These are phyloP conservation scores for Xerocomus nothofagi DNA, from an alignment of 1,284 basidiomycete genomes.

Conservation along the genomic window DNA sequence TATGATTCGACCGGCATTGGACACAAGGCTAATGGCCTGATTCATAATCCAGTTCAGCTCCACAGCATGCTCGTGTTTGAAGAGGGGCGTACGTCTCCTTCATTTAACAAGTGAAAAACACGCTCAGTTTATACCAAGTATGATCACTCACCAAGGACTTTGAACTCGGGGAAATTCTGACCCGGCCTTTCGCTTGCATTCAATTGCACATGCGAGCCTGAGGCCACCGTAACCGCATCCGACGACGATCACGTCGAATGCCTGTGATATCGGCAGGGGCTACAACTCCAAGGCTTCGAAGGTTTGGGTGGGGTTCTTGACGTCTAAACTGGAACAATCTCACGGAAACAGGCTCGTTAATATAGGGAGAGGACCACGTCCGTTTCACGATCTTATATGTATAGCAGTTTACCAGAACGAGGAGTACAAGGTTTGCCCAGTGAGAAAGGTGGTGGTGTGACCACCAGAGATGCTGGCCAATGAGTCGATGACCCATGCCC, in stretches of 20 bases:
- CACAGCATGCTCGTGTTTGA: slow-evolving; percentile 4
- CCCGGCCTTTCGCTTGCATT: slow-evolving; percentile 23
- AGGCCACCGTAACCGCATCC: slow-evolving; percentile 32
- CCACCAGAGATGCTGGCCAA: background rate
- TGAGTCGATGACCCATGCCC: background rate
- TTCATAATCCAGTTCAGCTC: slow-evolving; percentile 1
- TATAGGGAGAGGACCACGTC: background rate
- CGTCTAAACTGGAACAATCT: background rate
- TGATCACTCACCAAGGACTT: slow-evolving; percentile 12
- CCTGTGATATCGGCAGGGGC: background rate
- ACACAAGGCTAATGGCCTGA: slow-evolving; percentile 6
- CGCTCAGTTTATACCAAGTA: background rate
- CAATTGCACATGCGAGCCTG: slow-evolving; percentile 30
- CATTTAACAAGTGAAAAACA: slow-evolving; percentile 11
- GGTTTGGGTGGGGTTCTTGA: background rate
- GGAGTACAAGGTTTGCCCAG: background rate
- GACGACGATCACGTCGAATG: slow-evolving; percentile 14
- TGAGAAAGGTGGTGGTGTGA: background rate
- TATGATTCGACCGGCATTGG: slow-evolving; percentile 6
- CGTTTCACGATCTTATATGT: background rate
- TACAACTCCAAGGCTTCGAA: background rate
- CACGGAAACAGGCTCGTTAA: background rate
- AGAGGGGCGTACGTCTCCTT: slow-evolving; percentile 7
- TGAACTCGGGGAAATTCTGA: slow-evolving; percentile 17
- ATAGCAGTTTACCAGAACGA: background rate